phyloP scores from a whole-genome alignment of 495 filamentous ascomycete species.

The Tuber aestivum region DNA sequence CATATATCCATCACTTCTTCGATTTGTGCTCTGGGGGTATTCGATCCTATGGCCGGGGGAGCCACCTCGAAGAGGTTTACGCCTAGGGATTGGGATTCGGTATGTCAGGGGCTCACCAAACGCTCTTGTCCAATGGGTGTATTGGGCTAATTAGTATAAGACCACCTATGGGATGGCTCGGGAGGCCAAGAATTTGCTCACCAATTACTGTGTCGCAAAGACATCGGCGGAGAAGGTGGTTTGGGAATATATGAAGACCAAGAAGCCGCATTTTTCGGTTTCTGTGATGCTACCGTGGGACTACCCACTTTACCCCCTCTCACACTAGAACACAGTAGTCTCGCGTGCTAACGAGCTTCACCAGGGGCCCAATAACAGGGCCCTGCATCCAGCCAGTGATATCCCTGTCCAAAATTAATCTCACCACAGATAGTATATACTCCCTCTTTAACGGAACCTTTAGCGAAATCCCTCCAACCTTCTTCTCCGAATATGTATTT shows the following conservation, averaged over 20 bases:
- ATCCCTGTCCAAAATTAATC: conserved; percentile 44
- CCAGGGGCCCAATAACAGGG: neutral
- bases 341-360: neutral
- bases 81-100: conserved; percentile 46
- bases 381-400: conserved; percentile 6
- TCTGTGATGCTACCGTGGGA: conserved; percentile 45
- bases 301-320: conserved; percentile 26
- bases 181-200: conserved; percentile 10
- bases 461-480: conserved; percentile 28
- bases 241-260: conserved; percentile 45
- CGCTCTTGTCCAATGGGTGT: neutral
- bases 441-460: conserved; percentile 43
- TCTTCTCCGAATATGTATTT: neutral
- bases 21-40: conserved; percentile 24
- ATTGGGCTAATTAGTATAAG: conserved; percentile 1
- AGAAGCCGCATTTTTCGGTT: conserved; percentile 44
- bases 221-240: conserved; percentile 43
- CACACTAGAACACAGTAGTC: neutral
- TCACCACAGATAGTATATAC: conserved; percentile 33
- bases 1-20: conserved; percentile 43
- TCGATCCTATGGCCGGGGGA: conserved; percentile 41
- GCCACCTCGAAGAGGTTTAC: conserved; percentile 42
- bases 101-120: conserved; percentile 9
- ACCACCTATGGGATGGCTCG: neutral
- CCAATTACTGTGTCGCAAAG: conserved; percentile 46